Percentiles rank a stretch among this genome's conserved stretches.
Evolutionary conservation across 345 rosid species (phyloP).

Genomic region (Eucalyptus pumila): DNA sequence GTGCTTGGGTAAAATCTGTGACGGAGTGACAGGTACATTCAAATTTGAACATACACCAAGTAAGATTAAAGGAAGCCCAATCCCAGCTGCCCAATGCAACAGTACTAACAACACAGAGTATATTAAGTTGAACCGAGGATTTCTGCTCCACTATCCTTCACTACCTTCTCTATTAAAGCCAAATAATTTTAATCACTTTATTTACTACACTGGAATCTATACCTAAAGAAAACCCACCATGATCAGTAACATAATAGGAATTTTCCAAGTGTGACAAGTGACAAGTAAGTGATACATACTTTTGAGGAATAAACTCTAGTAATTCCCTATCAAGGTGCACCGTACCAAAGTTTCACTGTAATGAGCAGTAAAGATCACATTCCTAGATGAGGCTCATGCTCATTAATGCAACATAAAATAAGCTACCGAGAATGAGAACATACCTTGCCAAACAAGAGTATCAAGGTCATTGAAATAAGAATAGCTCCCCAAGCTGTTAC

Average conservation of each 20-base stretch:
- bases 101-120: not conserved
- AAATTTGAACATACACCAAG: not conserved
- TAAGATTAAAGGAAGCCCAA: not conserved
- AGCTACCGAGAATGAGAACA: not conserved
- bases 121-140: not conserved
- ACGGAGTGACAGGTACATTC: not conserved
- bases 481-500: constrained; percentile 45
- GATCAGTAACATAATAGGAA: not conserved
- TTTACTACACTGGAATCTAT: not conserved
- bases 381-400: not conserved
- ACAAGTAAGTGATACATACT: not conserved
- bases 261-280: not conserved
- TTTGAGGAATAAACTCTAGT: not conserved
- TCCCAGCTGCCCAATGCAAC: not conserved
- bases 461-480: constrained; percentile 44
- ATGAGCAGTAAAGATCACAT: not conserved
- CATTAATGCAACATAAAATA: not conserved
- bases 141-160: not conserved
- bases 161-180: not conserved
- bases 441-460: constrained; percentile 62
- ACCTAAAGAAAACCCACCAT: not conserved
- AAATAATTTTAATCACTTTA: too few species aligned
- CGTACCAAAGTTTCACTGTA: not conserved
- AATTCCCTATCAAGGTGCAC: not conserved
- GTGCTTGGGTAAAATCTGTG: constrained; percentile 43